phyloP scores from a whole-genome alignment of 2,329 filamentous ascomycete species.

The Apiospora phragmitis region DNA sequence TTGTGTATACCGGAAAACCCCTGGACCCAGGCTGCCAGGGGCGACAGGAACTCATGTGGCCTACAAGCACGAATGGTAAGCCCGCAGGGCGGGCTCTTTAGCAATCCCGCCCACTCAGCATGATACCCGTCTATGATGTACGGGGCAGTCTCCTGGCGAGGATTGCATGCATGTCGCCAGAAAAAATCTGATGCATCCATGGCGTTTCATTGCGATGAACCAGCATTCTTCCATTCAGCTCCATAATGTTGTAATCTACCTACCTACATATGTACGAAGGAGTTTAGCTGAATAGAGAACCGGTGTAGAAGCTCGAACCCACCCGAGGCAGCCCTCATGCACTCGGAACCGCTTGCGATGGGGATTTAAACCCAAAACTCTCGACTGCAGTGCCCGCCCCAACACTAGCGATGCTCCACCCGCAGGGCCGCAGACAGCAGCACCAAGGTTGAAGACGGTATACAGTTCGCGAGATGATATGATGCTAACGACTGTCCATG shows the following conservation, averaged over 20 bases:
- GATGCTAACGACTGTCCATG: neutral
- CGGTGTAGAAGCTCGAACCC: neutral
- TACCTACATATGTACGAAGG: too few relatives aligned
- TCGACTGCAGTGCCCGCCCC: constrained; percentile 3
- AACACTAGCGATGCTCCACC: neutral
- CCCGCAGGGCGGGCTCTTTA: neutral
- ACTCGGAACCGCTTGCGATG: constrained; percentile 5
- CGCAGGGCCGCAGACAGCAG: neutral
- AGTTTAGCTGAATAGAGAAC: neutral
- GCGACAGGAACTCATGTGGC: neutral
- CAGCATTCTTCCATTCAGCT: neutral
- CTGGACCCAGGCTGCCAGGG: neutral
- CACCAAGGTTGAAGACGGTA: neutral
- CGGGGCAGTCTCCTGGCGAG: neutral
- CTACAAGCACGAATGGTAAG: neutral
- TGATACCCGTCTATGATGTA: neutral
- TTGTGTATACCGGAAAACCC: neutral
- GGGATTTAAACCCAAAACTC: constrained; percentile 3
- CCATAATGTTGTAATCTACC: neutral
- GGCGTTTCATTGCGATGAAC: neutral
- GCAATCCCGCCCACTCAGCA: neutral
- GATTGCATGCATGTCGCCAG: neutral
- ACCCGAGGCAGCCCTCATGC: constrained; percentile 5
- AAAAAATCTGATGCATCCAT: neutral
- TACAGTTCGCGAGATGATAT: neutral